phyloP scores from a whole-genome alignment of 768 basidiomycete genomes.

The Auriculariales sp. region DNA sequence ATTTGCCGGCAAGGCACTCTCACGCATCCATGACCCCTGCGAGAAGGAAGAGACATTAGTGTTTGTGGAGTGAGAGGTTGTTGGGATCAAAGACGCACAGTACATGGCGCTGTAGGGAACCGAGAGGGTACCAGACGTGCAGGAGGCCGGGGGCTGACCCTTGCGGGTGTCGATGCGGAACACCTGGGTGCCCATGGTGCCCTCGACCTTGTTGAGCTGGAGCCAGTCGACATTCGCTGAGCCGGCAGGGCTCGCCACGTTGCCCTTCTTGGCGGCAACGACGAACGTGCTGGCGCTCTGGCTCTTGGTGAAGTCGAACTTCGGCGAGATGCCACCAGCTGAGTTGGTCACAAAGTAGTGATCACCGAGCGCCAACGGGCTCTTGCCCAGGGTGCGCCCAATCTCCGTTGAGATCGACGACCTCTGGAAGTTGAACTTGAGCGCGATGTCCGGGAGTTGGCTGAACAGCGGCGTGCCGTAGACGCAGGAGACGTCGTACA shows the following conservation, averaged over 20 bases:
- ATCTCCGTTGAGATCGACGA: neutral
- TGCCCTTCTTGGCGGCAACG: constrained; percentile 27
- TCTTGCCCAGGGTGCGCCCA: constrained; percentile 8
- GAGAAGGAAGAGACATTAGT: too few species aligned
- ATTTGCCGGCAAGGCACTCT: too few species aligned
- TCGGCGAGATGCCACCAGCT: constrained; percentile 25
- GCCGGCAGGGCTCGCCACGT: constrained; percentile 27
- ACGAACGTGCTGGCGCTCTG: constrained; percentile 25
- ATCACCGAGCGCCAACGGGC: constrained; percentile 21
- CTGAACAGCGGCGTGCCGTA: constrained; percentile 13
- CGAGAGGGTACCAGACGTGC: constrained; percentile 23
- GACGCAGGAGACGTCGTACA: constrained; percentile 43
- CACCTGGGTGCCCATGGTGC: constrained; percentile 21
- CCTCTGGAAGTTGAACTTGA: constrained; percentile 7
- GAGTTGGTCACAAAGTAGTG: constrained; percentile 45
- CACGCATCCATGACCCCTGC: too few species aligned
- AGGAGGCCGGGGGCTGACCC: constrained; percentile 20
- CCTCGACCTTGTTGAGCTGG: constrained; percentile 29
- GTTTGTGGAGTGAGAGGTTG: too few species aligned
- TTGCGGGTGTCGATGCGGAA: constrained; percentile 14
- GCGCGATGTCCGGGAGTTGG: constrained; percentile 9
- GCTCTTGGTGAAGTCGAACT: constrained; percentile 41
- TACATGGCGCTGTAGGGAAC: constrained; percentile 41
- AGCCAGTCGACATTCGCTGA: constrained; percentile 41
- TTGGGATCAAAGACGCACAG: too few species aligned